Evolutionary conservation across 768 basidiomycete genomes (phyloP), one percentile per base, ranked within the genome.

Genomic region (Mycena latifolia): DNA sequence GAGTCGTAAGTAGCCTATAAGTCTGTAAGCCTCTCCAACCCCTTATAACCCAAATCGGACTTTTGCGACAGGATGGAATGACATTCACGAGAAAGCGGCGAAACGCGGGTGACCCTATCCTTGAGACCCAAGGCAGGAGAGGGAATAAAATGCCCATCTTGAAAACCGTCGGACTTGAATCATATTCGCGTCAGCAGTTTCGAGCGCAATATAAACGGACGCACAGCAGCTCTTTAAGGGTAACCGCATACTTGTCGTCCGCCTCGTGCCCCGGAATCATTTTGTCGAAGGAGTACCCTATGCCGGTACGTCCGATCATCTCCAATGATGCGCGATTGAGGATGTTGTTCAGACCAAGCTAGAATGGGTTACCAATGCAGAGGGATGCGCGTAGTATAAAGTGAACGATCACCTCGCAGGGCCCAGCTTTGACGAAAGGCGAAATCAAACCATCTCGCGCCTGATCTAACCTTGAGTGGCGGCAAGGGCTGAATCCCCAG

Each of bases 271-370:
- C 25, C 8, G 51, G 22, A 12, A 11, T n/a, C 51, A 52, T 52
- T 2, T 28, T 9, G 51, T 52, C 51, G 29, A 52, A 52, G 2
- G 51, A 52, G 22, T 52, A 33, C 6, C 51, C 51, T n/a, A 52
- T 33, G 9, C 51, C 51, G 15, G 29, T 52, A 17, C 31, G 51
- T 14, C 51, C 51, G 20, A 52, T 33, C 8, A 52, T 17, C 51
- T 52, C 51, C 51, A 54, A 25, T 9, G 35, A 54, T 5, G 35
- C 25, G 12, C 52, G 52, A 18, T 37, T 37, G 9, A 54, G 35
- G 9, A 54, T 22, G n/a, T 24, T 37, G 52, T 54, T 54, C n/a
- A 54, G 17, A 39, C 37, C 52, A 18, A 54, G 52, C 52, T 54
- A 33, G 12, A 25, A 15, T 2, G 5, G 20, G 25, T 54, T 2